Conservation (phyloP, 768 basidiomycete species). For the Calocybe gangraenosa region DNA sequence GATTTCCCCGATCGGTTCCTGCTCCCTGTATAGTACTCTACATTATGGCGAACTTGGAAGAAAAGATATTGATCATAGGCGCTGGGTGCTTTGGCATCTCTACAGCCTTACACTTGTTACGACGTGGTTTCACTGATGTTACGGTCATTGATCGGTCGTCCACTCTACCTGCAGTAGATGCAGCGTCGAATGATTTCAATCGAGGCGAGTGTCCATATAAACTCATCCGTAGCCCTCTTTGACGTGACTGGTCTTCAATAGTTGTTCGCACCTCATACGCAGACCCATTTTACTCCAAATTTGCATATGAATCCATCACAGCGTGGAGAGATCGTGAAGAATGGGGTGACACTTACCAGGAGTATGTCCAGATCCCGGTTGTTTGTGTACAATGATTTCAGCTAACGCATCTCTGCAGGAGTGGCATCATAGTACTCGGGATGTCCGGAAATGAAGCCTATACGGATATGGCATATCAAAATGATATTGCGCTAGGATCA, state of each 20-base stretch:
- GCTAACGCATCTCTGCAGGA: constrained; percentile 36
- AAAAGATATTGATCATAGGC: constrained; percentile 64
- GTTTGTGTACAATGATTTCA: constrained; percentile 12
- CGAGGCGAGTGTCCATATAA: constrained; percentile 29
- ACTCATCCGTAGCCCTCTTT: background rate
- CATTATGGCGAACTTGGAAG: constrained; percentile 12
- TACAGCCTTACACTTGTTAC: constrained; percentile 76
- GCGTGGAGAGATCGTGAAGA: constrained; percentile 64
- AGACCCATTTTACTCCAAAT: constrained; percentile 61
- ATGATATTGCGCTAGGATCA: constrained; percentile 59
- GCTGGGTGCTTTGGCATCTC: constrained; percentile 87
- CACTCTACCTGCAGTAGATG: constrained; percentile 75
- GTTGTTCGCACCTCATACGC: constrained; percentile 75
- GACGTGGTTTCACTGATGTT: constrained; percentile 62
- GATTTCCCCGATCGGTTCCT: too few relatives aligned
- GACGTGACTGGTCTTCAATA: constrained; percentile 21
- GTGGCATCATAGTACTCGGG: constrained; percentile 63
- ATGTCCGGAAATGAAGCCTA: constrained; percentile 32
- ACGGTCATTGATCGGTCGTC: constrained; percentile 72
- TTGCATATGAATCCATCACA: constrained; percentile 74
- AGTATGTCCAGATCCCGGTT: constrained; percentile 44
- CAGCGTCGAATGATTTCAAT: constrained; percentile 60
- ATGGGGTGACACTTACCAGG: constrained; percentile 79
- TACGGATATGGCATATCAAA: constrained; percentile 50
- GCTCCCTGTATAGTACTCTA: background rate